Evolutionary conservation across 2,329 filamentous ascomycete genomes (phyloP), one percentile per base, ranked within the genome.

Genomic region (Pseudogymnoascus sp.): DNA sequence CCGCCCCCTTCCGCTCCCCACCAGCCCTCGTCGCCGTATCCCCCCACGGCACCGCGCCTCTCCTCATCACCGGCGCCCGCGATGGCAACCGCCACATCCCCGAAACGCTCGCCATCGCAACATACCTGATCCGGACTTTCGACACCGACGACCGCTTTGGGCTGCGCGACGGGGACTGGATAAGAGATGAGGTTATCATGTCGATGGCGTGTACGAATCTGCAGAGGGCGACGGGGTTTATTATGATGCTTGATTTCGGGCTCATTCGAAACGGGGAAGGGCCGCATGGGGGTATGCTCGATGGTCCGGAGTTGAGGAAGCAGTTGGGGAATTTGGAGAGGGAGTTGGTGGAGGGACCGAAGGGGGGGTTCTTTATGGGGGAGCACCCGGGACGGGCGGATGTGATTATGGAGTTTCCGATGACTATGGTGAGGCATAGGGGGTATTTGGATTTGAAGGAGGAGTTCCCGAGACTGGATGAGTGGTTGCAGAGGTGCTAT

Each of bases 11-110:
- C 40, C 79, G 89, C 12, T 92, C 92, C 0, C 90, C 91, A 1
- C 78, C 85, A 0, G 88, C 89, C 70, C 82, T 96, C 50, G 26
- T 60, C 19, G 85, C 88, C 70, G 78, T 96, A 28, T 90, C 96
- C 71, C 89, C 90, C 0, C 81, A 96, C 2, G 93, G 93, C 67
- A 96, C 96, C 73, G 91, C 90, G 0, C 93, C 93, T 0, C 77
- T 91, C 50, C 77, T 97, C 67, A 67, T 72, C 41, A 71, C 72
- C 22, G 64, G 65, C n/a, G 14, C 46, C 7, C 3, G 4, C 8
- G 69, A 71, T 37, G 71, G 69, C 2, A 5, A 53, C 46, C 62
- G 68, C 28, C 61, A 67, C 6, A 67, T 75, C 37, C 66, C 70
- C n/a, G 74, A 75, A 63, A 68, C 67, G n/a, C 61, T 68, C 19